Conservation (phyloP, 805 yeast genomes). For the Blastobotrys chiropterorum region DNA sequence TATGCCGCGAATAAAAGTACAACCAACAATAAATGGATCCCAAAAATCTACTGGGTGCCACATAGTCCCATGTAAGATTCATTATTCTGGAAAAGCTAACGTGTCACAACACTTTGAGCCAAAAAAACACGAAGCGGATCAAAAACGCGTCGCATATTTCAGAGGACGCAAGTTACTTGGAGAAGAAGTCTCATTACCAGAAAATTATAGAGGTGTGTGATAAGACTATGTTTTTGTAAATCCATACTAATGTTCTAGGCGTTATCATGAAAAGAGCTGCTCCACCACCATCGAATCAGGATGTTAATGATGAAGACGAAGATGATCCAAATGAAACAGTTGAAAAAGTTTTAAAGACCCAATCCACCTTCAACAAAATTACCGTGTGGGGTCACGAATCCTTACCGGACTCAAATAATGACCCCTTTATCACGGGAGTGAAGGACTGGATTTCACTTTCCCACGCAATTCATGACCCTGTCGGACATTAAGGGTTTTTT, state of each 20-base stretch:
- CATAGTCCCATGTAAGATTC: slow-evolving; percentile 25
- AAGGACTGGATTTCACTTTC: slow-evolving; percentile 22
- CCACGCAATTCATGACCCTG: background rate
- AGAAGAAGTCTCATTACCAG: slow-evolving; percentile 10
- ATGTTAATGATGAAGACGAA: slow-evolving; percentile 9
- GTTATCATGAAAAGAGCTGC: slow-evolving; percentile 8
- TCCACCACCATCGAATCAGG: slow-evolving; percentile 6
- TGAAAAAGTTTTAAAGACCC: slow-evolving; percentile 6
- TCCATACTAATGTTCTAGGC: slow-evolving; percentile 6
- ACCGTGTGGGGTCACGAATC: slow-evolving; percentile 26
- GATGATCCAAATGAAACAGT: slow-evolving; percentile 13
- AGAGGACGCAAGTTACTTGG: slow-evolving; percentile 21
- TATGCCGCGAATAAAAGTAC: background rate
- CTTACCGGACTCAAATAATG: slow-evolving; percentile 16
- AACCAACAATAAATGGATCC: background rate
- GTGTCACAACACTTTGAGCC: slow-evolving; percentile 18
- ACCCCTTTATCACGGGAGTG: slow-evolving; percentile 25
- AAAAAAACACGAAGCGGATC: background rate
- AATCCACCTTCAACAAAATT: slow-evolving; percentile 9
- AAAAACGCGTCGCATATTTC: slow-evolving; percentile 12
- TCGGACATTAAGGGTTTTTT: too few species aligned
- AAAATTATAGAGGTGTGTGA: slow-evolving; percentile 14
- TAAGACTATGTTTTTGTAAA: background rate
- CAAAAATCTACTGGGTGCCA: slow-evolving; percentile 15
- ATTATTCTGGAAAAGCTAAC: slow-evolving; percentile 22